Base-by-base conservation (phyloP, 2,329 filamentous ascomycete species). In the Claviceps sp. region DNA sequence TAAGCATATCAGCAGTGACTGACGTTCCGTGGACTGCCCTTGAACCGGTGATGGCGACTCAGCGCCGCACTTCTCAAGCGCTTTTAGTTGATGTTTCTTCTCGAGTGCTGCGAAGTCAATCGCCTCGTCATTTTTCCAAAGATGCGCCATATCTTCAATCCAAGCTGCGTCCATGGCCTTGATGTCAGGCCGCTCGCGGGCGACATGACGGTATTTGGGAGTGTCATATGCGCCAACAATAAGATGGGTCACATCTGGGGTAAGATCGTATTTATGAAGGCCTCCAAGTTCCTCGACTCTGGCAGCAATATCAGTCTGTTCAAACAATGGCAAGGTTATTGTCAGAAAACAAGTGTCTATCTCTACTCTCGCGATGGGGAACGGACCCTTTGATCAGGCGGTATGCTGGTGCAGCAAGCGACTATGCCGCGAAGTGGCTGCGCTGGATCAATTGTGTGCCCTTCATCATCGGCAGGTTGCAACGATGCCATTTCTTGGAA, bases 161-260 rank as follows among this genome's bases (percentile, higher is more conserved):
- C 89, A 98, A 61, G 80, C 78, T n/a, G 84, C 79, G 44, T 79
- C 79, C 71, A 98, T 83, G 48, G 89, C 83, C 63, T 81, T 82
- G 61, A 98, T 83, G 62, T 98, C 93, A 47, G 85, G 82, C 50
- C 93, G 80, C 65, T 91, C 86, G 63, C 84, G 87, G 50, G 91
- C 93, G 61, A 97, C 91, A 73, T 95, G 95, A 66, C 83, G 85
- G 69, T 98, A 98, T 68, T 98, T 98, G 48, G 86, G 81, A 1
- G 91, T 97, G 64, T 91, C 80, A 61, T 88, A 86, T 61, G 86
- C 83, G 65, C 90, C 93, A 55, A 95, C 88, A 56, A 98, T 79
- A 46, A 98, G 81, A 71, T 98, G 93, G 5, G 93, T 97, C 47
- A 95, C 88, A 66, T 96, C 88, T 52, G 86, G 87, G n/a, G 90